Base-by-base conservation (phyloP, 192 early-diverging fungal species). In the Podila clonocystis region DNA sequence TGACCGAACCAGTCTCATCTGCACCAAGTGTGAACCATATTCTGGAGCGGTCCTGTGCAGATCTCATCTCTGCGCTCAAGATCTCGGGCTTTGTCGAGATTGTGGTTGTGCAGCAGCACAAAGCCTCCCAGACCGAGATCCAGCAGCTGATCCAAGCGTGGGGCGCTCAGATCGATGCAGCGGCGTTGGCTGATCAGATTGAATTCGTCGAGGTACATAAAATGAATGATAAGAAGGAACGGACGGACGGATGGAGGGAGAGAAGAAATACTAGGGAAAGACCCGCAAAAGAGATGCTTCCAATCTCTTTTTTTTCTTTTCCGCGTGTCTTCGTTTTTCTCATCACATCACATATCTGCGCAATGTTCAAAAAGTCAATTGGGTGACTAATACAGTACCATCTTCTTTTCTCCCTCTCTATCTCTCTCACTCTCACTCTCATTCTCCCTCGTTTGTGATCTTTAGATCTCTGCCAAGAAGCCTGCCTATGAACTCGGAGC, bases 401-500 rank as follows among this genome's bases (percentile, higher is more conserved):
- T 49, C 45, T 67, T 50, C 28, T 5, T 45, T 13, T 63, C n/a
- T 63, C 33, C 22, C 29, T 67, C 20, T 6, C 13, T 6, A 33
- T 13, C n/a, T 55, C 19, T 50, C 41, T 45, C 7, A n/a, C n/a
- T n/a, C n/a, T n/a, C n/a, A n/a, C n/a, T 63, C n/a, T 63, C 33
- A 20, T 20, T 67, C 20, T 6, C 13, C 1, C 55, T 83, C 17
- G 38, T 82, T 24, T 74, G 65, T 24, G 58, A 74, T 36, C 71
- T 89, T 73, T 73, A 85, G 30, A 85, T 89, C 45, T 70, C 70
- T 17, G 93, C 91, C 49, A 88, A 91, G 71, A 96, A 94, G 84
- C 96, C 97, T 3, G 83, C 82, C 1, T 97, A 97, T 82, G 92
- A 96, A 58, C 89, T 97, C 1, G 98, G 98, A 6, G 92, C 92